Percentiles rank a stretch among this genome's conserved stretches.
Conservation (phyloP, 108 stramenopile genomes). For the Aurantiochytrium sp. region DNA sequence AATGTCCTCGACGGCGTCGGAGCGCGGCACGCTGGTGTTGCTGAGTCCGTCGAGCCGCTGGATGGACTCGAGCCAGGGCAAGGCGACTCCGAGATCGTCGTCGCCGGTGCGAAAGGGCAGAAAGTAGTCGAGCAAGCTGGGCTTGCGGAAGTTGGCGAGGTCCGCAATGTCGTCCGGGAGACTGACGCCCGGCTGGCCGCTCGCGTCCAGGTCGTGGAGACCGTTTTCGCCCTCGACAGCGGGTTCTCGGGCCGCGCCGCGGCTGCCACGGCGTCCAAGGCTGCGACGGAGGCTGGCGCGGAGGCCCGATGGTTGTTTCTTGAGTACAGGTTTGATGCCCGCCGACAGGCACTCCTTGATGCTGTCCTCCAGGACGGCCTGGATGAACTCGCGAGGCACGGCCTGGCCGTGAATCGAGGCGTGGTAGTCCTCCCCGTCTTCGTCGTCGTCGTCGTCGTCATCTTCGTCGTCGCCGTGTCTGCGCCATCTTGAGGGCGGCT, state of each 20-base stretch:
- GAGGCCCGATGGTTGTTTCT: neutral
- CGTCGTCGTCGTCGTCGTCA: neutral
- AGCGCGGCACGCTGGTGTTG: neutral
- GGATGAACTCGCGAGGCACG: neutral
- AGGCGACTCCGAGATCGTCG: neutral
- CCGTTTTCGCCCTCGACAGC: neutral
- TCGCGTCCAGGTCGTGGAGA: too few species aligned
- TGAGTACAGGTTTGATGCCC: neutral
- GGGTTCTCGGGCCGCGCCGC: neutral
- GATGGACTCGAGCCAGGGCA: neutral
- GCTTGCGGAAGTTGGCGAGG: neutral
- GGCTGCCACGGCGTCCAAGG: neutral
- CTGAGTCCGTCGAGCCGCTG: neutral
- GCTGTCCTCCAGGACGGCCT: neutral
- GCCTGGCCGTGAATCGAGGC: neutral
- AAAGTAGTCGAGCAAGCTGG: neutral
- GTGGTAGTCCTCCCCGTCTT: too few species aligned
- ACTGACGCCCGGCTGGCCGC: too few species aligned
- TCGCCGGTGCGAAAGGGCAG: neutral
- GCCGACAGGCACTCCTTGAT: neutral
- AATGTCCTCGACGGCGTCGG: neutral
- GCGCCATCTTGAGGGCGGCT: neutral
- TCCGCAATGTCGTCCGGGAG: neutral
- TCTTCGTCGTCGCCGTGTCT: neutral
- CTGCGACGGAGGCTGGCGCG: neutral